Base-by-base conservation (phyloP, 768 basidiomycete genomes). In the Russula brevipes region DNA sequence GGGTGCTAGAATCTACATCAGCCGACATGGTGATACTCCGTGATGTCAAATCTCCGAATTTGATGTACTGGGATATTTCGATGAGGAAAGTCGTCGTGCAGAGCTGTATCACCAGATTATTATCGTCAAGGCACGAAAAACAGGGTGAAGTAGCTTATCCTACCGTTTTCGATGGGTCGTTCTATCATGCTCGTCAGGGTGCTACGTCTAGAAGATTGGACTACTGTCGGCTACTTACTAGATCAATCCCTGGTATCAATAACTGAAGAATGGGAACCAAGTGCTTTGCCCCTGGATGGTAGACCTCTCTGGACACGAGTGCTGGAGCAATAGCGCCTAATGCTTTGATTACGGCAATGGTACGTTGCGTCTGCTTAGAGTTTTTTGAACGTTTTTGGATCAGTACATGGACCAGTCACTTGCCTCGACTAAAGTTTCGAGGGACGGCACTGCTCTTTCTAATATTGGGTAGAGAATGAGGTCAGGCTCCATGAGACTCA, bases 361-460 rank as follows among this genome's bases (percentile, higher is more conserved):
- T 94, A 54, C 93, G 79, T 66, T 93, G 87, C 0, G 92, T 94
- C 87, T 91, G 65, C 2, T 58, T 57, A 45, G n/a, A 54, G 30
- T 56, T 51, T 61, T 58, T 60, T 47, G 46, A 59, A 17, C 12
- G 46, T 16, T 44, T 39, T 30, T 17, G 46, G 49, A n/a, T 50
- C 38, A 4, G 24, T 49, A 33, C 24, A 47, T 1, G 38, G 35
- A 14, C 33, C 3, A 7, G 44, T 14, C 16, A 68, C 79, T 49
- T 67, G 87, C 89, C 81, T 94, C 92, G 16, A 87, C 85, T n/a
- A 95, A 75, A 4, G 90, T 85, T 73, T 94, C 91, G n/a, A 97
- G 75, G 0, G 91, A 89, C 1, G 92, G 91, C 5, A 89, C 85
- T 10, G 91, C 90, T 58, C 92, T 80, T 72, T 95, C 91, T 63